These are phyloP conservation scores for Metarhizium humberi DNA, from an alignment of 2,329 filamentous ascomycete genomes.

Conservation along the genomic window DNA sequence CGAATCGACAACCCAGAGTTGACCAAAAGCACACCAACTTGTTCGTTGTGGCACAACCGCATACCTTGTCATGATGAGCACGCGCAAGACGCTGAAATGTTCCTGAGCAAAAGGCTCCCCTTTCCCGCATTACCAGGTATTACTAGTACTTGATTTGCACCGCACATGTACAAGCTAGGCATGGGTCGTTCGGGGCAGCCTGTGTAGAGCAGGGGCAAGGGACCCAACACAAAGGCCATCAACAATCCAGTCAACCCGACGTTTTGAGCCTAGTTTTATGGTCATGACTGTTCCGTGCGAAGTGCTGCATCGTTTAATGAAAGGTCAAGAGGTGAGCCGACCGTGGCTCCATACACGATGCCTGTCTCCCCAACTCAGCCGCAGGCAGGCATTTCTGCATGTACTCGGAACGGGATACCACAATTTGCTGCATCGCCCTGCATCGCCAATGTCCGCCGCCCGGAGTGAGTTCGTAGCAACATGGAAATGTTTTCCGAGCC, in stretches of 20 bases:
- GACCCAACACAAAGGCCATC: not conserved
- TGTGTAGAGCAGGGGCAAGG: not conserved
- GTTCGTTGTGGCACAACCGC: too few relatives aligned
- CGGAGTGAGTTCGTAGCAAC: not conserved
- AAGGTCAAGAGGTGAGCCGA: not conserved
- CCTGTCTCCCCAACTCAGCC: not conserved
- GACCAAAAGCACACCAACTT: too few relatives aligned
- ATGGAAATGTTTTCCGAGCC: not conserved
- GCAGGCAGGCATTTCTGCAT: not conserved
- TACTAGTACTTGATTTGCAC: not conserved
- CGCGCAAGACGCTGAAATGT: too few relatives aligned
- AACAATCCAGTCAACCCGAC: not conserved
- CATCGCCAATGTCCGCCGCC: not conserved
- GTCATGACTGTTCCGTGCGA: not conserved
- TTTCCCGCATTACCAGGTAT: not conserved
- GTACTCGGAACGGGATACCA: not conserved
- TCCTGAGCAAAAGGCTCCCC: not conserved
- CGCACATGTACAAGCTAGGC: not conserved
- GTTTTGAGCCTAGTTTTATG: not conserved
- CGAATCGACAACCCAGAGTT: not conserved
- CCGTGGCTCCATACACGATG: constrained; percentile 1
- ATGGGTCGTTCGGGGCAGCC: not conserved
- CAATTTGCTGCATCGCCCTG: not conserved
- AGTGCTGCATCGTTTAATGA: constrained; percentile 2
- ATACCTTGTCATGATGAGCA: too few relatives aligned